These are phyloP conservation scores for Taiwanofungus camphoratus DNA, from an alignment of 1,284 basidiomycete genomes.

Conservation along the genomic window DNA sequence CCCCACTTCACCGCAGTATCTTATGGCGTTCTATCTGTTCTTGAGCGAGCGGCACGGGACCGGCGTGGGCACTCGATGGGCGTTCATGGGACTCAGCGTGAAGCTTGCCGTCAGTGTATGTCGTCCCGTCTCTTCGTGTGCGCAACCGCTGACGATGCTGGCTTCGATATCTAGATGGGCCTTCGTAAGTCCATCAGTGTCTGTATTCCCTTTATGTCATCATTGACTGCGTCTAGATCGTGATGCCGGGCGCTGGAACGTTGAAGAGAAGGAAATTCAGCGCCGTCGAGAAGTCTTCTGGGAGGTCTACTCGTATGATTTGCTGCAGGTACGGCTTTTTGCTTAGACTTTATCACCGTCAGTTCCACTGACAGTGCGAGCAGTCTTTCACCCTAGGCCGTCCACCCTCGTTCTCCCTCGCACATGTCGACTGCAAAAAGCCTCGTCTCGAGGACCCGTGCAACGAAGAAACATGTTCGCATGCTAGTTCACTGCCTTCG, in stretches of 20 bases:
- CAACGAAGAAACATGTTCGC: slow-evolving; percentile 62
- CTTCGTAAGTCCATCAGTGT: slow-evolving; percentile 49
- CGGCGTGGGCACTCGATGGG: slow-evolving; percentile 69
- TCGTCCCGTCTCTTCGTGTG: neutral
- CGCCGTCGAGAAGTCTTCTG: slow-evolving; percentile 66
- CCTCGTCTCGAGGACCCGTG: slow-evolving; percentile 49
- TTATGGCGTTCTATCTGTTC: slow-evolving; percentile 76
- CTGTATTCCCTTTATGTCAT: slow-evolving; percentile 12
- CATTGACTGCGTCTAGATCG: slow-evolving; percentile 45
- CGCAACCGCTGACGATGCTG: slow-evolving; percentile 2
- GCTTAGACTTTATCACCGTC: neutral
- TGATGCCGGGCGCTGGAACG: slow-evolving; percentile 57
- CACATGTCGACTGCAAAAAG: slow-evolving; percentile 71
- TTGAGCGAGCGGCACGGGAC: slow-evolving; percentile 68
- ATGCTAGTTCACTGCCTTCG: slow-evolving; percentile 6
- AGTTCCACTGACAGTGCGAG: neutral
- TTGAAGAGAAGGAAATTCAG: slow-evolving; percentile 53
- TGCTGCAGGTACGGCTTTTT: slow-evolving; percentile 46
- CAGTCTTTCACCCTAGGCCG: slow-evolving; percentile 70
- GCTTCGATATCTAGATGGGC: slow-evolving; percentile 48
- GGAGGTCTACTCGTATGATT: slow-evolving; percentile 73
- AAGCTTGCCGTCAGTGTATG: slow-evolving; percentile 70
- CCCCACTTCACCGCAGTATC: too few relatives aligned
- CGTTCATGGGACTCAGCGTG: slow-evolving; percentile 71
- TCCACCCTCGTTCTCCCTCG: slow-evolving; percentile 64